Evolutionary conservation across 495 filamentous ascomycete species (phyloP).

Genomic region (Sporormia fimetaria): DNA sequence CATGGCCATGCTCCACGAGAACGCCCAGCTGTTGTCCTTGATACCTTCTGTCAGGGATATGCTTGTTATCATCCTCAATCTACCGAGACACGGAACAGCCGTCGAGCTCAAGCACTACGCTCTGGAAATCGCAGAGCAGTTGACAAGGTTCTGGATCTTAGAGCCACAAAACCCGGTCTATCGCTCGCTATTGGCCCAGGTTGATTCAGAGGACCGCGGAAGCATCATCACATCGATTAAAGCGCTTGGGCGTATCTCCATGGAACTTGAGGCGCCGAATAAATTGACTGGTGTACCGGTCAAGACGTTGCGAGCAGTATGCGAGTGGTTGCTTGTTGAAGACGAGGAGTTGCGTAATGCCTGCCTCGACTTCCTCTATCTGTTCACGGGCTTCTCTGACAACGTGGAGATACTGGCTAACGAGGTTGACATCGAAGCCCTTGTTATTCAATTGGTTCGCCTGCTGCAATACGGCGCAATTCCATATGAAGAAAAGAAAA

Average conservation of each 20-base stretch:
- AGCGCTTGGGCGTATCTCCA: slow-evolving; percentile 77
- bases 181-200: slow-evolving; percentile 55
- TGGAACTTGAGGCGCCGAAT: slow-evolving; percentile 68
- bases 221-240: slow-evolving; percentile 74
- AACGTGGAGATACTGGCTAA: slow-evolving; percentile 67
- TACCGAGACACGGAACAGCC: slow-evolving; percentile 60
- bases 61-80: slow-evolving; percentile 64
- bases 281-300: slow-evolving; percentile 60
- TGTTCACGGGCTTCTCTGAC: slow-evolving; percentile 75
- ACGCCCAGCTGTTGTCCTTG: slow-evolving; percentile 68
- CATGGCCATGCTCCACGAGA: slow-evolving; percentile 82
- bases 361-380: slow-evolving; percentile 88
- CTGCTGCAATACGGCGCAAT: slow-evolving; percentile 57
- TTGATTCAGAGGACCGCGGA: slow-evolving; percentile 69
- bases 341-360: slow-evolving; percentile 83
- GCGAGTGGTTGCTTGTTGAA: slow-evolving; percentile 71
- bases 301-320: slow-evolving; percentile 53
- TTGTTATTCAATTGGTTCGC: slow-evolving; percentile 65
- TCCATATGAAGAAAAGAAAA: slow-evolving; percentile 20
- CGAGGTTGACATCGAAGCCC: slow-evolving; percentile 49
- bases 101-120: slow-evolving; percentile 86
- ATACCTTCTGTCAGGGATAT: slow-evolving; percentile 65
- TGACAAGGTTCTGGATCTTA: slow-evolving; percentile 67
- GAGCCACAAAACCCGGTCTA: slow-evolving; percentile 66
- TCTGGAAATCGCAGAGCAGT: slow-evolving; percentile 83